Base-by-base conservation (phyloP, 345 rosid genomes). In the Rhizophora apiculata region DNA sequence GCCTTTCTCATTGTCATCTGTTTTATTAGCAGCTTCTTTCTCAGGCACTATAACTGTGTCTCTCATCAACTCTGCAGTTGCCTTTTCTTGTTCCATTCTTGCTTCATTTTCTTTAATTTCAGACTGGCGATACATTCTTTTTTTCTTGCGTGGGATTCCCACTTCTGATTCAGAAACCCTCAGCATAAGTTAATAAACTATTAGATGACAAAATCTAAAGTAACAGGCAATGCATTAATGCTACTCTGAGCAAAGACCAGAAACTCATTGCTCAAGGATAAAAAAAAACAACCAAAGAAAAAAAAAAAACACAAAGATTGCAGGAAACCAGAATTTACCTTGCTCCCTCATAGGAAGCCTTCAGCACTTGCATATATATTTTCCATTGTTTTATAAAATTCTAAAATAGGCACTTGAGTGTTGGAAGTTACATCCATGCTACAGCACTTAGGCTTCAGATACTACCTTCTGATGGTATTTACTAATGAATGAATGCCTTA, bases 141-240 rank as follows among this genome's bases (percentile, higher is more conserved):
- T 71, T 60, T 71, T 68, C 68, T 71, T 64, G 5, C 36, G 30
- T 27, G 72, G 77, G 9, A 70, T 53, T 39, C 57, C 72, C 56
- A n/a, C 32, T 61, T 39, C 75, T 67, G 77, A 60, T 64, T 63
- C 68, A 72, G 21, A 65, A 61, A 62, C n/a, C 21, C 51, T 61
- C 70, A 19, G 26, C 52, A 63, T n/a, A 21, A 7, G 29, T 39
- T 63, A 37, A 3, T 29, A 68, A 19, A 56, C 39, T 43, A 66
- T 24, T 62, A 5, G 22, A 37, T 57, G 29, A 56, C 0, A 10
- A 20, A 15, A 9, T 30, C 26, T 24, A 37, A 32, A 16, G 6
- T 18, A 57, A 56, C 8, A 22, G 21, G 70, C 1, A 61, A 49
- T 30, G 3, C 1, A 62, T 34, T 19, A 54, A 34, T 20, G 15